Evolutionary conservation across 1,139 yeast species (phyloP).

Genomic region (Geotrichum restrictum): DNA sequence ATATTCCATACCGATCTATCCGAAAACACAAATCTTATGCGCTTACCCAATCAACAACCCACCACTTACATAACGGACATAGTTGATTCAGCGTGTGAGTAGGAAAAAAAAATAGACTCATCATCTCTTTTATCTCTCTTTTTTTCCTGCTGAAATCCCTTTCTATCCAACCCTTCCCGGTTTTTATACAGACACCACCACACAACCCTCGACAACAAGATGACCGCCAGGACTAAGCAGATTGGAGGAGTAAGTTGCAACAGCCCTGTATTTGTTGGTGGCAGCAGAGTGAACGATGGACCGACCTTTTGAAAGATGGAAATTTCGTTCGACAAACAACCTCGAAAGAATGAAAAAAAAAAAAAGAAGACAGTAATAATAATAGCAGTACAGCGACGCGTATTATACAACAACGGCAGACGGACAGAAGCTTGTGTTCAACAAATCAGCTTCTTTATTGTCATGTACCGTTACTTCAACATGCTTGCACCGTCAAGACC

Average conservation of each 20-base stretch:
- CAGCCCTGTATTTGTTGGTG: neutral
- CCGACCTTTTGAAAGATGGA: too few relatives aligned
- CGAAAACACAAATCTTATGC: neutral
- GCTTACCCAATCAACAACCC: neutral
- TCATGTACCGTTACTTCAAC: too few relatives aligned
- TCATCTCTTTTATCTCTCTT: slow-evolving; percentile 5
- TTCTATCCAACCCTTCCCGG: slow-evolving; percentile 12
- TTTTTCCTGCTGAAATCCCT: slow-evolving; percentile 16
- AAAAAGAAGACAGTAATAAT: too few relatives aligned
- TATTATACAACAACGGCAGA: neutral
- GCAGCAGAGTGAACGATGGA: neutral
- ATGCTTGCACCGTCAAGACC: too few relatives aligned
- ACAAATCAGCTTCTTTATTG: too few relatives aligned
- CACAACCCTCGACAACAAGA: slow-evolving; percentile 26
- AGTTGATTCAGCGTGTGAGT: neutral
- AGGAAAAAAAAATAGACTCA: slow-evolving; percentile 5
- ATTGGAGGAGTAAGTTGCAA: slow-evolving; percentile 39
- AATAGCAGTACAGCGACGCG: too few relatives aligned
- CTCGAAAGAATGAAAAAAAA: too few relatives aligned
- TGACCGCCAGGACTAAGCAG: slow-evolving; percentile 40
- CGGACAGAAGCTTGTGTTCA: neutral
- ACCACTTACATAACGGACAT: neutral
- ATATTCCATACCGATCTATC: neutral
- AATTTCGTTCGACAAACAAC: too few relatives aligned
- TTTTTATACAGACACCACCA: slow-evolving; percentile 20